Evolutionary conservation across 2,329 filamentous ascomycete genomes (phyloP), one percentile per base, ranked within the genome.

Genomic region (Aaosphaeria arxii): DNA sequence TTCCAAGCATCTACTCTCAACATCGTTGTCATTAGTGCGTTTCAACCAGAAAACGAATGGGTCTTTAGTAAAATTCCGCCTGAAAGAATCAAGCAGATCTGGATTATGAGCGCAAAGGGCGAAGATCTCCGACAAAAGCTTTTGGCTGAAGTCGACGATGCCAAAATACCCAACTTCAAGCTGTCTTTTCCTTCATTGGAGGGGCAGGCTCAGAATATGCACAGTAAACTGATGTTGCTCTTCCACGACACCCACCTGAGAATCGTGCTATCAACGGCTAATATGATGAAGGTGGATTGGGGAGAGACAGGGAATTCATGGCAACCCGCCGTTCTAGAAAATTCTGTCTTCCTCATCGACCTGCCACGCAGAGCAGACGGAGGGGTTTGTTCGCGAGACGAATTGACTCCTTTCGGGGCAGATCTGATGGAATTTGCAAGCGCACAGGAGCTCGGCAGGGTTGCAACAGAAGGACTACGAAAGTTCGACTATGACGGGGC

Each of bases 191-290:
- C 92, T 11, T 80, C 81, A 2, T 92, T 96, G 88, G 76, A 83
- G 38, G 81, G 83, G 1, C 76, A 81, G 42, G 72, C 83, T 5
- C 86, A 85, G 28, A 85, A 80, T 59, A 96, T 97, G 91, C 94
- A 97, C 70, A 95, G 90, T 43, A 97, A 99, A 66, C 76, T 97
- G 40, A 91, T 95, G 80, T 72, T 97, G 1, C 77, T 97, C n/a
- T 92, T 91, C 59, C 89, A 90, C 58, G 73, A 80, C 0, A 72
- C 73, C 1, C 85, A 91, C 65, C 71, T 96, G 11, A 83, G 94
- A 5, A 78, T 99, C 40, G 92, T 87, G 1, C 77, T 97, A 2
- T 91, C 94, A 0, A 92, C 87, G 4, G 94, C 91, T 1, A 99
- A 99, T 60, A 74, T 96, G 43, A 85, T 88, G 9, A 78, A 83